Evolutionary conservation across 1,139 yeast species (phyloP).

Genomic region (Saccharomyces hybrid): DNA sequence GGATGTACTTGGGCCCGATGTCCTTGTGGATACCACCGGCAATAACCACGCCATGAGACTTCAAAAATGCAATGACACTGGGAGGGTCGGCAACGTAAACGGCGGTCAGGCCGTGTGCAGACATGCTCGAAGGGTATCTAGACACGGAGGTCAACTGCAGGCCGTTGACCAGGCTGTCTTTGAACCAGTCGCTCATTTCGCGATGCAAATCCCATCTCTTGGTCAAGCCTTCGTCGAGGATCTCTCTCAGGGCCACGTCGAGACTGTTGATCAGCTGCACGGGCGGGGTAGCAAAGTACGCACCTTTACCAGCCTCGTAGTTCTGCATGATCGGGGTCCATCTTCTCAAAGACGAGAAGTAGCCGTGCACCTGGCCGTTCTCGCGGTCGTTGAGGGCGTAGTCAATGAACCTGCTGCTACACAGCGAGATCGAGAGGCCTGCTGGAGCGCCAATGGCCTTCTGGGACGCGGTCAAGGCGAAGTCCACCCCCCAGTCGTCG

Average conservation of each 20-base stretch:
- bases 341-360: conserved; percentile 68
- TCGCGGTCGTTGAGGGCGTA: conserved; percentile 40
- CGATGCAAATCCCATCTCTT: conserved; percentile 58
- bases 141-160: conserved; percentile 69
- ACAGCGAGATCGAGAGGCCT: conserved; percentile 73
- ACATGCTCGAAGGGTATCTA: conserved; percentile 41
- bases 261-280: conserved; percentile 79
- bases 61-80: conserved; percentile 50
- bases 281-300: conserved; percentile 92
- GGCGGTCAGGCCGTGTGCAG: conserved; percentile 86
- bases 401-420: conserved; percentile 66
- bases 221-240: conserved; percentile 52
- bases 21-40: conserved; percentile 91
- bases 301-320: conserved; percentile 73
- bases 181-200: conserved; percentile 57
- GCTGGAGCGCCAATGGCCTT: conserved; percentile 95
- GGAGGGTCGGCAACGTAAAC: conserved; percentile 76
- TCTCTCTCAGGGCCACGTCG: conserved; percentile 68
- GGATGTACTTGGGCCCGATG: conserved; percentile 72
- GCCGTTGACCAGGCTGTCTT: conserved; percentile 42
- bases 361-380: conserved; percentile 38
- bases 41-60: conserved; percentile 63
- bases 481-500: conserved; percentile 86
- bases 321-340: conserved; percentile 89
- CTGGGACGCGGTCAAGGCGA: conserved; percentile 84